These are phyloP conservation scores for Fusarium sp. DNA, from an alignment of 2,329 filamentous ascomycete genomes.

Conservation along the genomic window DNA sequence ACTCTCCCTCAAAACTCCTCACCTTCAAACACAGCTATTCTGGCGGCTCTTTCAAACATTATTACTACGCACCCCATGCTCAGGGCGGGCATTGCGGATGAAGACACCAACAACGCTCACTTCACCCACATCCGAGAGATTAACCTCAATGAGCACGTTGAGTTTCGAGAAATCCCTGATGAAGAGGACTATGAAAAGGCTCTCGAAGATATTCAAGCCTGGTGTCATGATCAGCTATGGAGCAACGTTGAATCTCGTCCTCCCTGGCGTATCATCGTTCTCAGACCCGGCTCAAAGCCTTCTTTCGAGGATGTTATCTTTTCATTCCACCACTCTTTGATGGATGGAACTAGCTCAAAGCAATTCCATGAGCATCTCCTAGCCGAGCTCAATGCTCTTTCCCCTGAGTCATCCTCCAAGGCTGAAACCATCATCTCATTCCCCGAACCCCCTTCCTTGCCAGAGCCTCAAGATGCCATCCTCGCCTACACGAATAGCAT, in stretches of 20 bases:
- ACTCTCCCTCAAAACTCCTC: constrained; percentile 15
- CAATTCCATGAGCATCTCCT: constrained; percentile 63
- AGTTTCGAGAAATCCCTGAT: constrained; percentile 46
- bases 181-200: constrained; percentile 46
- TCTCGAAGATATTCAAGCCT: constrained; percentile 51
- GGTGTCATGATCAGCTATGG: constrained; percentile 57
- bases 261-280: constrained; percentile 61
- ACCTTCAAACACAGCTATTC: constrained; percentile 41
- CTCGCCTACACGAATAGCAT: constrained; percentile 56
- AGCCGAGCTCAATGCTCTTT: constrained; percentile 52
- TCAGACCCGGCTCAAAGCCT: constrained; percentile 37
- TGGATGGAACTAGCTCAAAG: constrained; percentile 62
- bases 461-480: constrained; percentile 55
- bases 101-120: constrained; percentile 56
- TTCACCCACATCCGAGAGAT: constrained; percentile 59
- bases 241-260: constrained; percentile 53
- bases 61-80: constrained; percentile 60
- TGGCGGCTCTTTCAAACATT: constrained; percentile 54
- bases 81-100: constrained; percentile 60
- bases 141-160: constrained; percentile 57
- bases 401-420: background rate
- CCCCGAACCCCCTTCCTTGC: constrained; percentile 47
- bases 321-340: constrained; percentile 64
- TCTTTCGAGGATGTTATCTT: constrained; percentile 58
- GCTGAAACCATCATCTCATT: constrained; percentile 41